These are phyloP conservation scores for Cladophialophora psammophila DNA, from an alignment of 2,329 filamentous ascomycete species.

Conservation along the genomic window DNA sequence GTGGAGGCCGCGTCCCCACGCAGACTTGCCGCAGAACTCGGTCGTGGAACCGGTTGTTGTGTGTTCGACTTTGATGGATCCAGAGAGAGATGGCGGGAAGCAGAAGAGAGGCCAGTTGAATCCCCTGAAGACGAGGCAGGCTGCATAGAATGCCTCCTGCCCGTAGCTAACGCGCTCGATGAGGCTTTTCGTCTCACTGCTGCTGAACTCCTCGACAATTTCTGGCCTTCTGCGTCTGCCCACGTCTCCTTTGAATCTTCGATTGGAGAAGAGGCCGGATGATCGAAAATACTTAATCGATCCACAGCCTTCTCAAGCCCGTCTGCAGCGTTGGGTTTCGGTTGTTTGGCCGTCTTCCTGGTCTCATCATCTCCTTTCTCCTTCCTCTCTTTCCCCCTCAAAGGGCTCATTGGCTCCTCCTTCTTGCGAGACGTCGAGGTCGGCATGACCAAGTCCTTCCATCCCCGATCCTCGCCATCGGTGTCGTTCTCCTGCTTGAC, in stretches of 20 bases:
- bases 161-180: background rate
- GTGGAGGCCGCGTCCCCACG: constrained; percentile 9
- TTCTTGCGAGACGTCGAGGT: constrained; percentile 19
- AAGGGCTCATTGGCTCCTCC: constrained; percentile 37
- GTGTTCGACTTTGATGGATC: background rate
- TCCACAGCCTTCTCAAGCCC: constrained; percentile 36
- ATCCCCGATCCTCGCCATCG: constrained; percentile 21
- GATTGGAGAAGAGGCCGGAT: constrained; percentile 34
- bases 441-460: constrained; percentile 25
- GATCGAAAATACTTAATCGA: constrained; percentile 39
- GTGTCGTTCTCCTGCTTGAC: constrained; percentile 31
- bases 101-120: constrained; percentile 2
- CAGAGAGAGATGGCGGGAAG: background rate
- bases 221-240: background rate
- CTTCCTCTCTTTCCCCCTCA: constrained; percentile 43
- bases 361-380: constrained; percentile 24
- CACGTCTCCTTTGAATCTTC: constrained; percentile 19
- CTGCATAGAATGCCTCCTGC: constrained; percentile 32
- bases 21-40: constrained; percentile 22
- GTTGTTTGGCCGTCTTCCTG: constrained; percentile 32
- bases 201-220: constrained; percentile 12
- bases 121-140: constrained; percentile 14
- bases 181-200: constrained; percentile 21
- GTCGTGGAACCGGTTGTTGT: constrained; percentile 12
- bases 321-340: constrained; percentile 10